phyloP scores from a whole-genome alignment of 306 rosid genomes.

The Vigna nakashimae region DNA sequence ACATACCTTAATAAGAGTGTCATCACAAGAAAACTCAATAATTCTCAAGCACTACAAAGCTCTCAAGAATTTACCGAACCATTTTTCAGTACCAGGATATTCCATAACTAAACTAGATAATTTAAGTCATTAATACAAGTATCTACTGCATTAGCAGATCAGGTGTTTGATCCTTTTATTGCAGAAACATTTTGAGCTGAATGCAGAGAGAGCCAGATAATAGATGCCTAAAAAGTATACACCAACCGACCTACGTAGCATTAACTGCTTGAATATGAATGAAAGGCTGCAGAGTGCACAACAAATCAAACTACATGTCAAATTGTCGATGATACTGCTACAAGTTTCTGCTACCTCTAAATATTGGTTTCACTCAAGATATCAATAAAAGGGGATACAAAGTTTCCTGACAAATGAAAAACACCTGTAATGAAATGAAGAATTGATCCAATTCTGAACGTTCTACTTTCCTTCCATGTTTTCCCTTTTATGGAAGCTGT shows the following conservation, averaged over 20 bases:
- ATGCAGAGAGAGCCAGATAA: slow-evolving; percentile 16
- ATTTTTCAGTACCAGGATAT: slow-evolving; percentile 24
- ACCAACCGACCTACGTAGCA: slow-evolving; percentile 1
- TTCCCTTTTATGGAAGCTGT: slow-evolving; percentile 11
- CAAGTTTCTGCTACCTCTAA: slow-evolving; percentile 8
- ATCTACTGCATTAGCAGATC: slow-evolving; percentile 6
- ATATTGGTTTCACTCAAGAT: slow-evolving; percentile 12
- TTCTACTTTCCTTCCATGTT: neutral
- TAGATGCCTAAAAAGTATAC: neutral
- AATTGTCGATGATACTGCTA: neutral
- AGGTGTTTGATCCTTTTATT: slow-evolving; percentile 12
- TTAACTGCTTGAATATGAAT: slow-evolving; percentile 2
- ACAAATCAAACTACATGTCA: slow-evolving; percentile 9
- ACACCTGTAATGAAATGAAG: slow-evolving; percentile 13
- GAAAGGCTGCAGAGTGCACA: neutral
- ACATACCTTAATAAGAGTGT: neutral
- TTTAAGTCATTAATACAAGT: slow-evolving; percentile 22
- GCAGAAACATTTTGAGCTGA: slow-evolving; percentile 24
- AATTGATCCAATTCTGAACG: slow-evolving; percentile 10
- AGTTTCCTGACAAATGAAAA: slow-evolving; percentile 2
- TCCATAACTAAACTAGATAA: neutral
- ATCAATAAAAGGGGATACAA: neutral
- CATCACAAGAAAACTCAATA: slow-evolving; percentile 6
- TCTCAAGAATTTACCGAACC: slow-evolving; percentile 1
- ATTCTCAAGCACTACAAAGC: slow-evolving; percentile 2